A percentile compares a stretch with the other conserved stretches of the same genome.
Conservation (phyloP, 2,329 filamentous ascomycete genomes). For the Pyricularia sp. region DNA sequence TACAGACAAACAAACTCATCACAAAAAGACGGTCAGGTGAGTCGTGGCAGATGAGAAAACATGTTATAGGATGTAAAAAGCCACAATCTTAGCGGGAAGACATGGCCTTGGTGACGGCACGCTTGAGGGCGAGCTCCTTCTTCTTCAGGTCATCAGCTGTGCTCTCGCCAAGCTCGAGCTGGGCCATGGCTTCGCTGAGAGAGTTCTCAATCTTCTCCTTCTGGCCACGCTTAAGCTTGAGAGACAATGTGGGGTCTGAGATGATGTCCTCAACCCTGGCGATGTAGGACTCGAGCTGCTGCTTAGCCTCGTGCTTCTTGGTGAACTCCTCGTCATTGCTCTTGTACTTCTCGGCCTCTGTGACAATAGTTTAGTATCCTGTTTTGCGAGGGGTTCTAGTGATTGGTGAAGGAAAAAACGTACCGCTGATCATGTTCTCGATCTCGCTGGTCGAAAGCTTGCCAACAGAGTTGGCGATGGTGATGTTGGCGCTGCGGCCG, state of each 20-base stretch:
- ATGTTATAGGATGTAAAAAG: neutral
- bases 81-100: constrained; percentile 59
- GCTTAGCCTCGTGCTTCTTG: constrained; percentile 98
- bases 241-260: constrained; percentile 85
- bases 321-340: constrained; percentile 92
- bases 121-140: constrained; percentile 97
- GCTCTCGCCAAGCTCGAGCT: constrained; percentile 91
- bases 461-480: constrained; percentile 98
- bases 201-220: constrained; percentile 99
- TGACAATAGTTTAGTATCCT: neutral
- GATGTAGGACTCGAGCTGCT: constrained; percentile 99
- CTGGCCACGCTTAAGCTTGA: constrained; percentile 97
- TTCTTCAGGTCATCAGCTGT: constrained; percentile 94
- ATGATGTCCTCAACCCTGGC: constrained; percentile 97
- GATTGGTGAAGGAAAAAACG: constrained; percentile 14
- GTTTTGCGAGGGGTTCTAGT: neutral
- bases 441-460: constrained; percentile 93
- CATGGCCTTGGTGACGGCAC: constrained; percentile 97
- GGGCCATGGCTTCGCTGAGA: constrained; percentile 92
- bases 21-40: neutral
- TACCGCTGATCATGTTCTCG: constrained; percentile 89
- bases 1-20: neutral
- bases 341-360: constrained; percentile 97
- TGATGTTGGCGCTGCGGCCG: constrained; percentile 96
- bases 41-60: constrained; percentile 1